Evolutionary conservation across 768 basidiomycete species (phyloP).

Genomic region (Trametes sanguinea): DNA sequence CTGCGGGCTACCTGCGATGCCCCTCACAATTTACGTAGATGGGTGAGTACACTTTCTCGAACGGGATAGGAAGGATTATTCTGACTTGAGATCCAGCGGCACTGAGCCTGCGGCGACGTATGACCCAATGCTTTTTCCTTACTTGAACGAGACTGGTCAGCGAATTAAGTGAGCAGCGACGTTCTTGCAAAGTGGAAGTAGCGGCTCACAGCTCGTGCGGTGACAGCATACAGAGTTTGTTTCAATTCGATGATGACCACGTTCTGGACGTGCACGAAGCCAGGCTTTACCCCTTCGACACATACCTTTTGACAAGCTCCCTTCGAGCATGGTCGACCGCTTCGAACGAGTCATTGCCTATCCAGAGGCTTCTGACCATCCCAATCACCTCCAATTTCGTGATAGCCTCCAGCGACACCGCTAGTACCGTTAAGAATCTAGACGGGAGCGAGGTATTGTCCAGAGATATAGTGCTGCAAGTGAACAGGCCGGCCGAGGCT

Average conservation of each 20-base stretch:
- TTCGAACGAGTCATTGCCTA: conserved; percentile 40
- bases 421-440: conserved; percentile 36
- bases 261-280: conserved; percentile 56
- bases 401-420: conserved; percentile 42
- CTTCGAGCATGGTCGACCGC: conserved; percentile 42
- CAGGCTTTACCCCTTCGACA: conserved; percentile 59
- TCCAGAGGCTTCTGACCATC: conserved; percentile 46
- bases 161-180: conserved; percentile 42
- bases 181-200: neutral
- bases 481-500: conserved; percentile 47
- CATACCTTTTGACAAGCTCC: conserved; percentile 50
- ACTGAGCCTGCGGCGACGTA: conserved; percentile 42
- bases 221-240: conserved; percentile 52
- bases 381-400: conserved; percentile 50
- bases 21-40: conserved; percentile 50
- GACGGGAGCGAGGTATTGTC: conserved; percentile 33
- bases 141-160: conserved; percentile 40
- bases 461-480: conserved; percentile 48
- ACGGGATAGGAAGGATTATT: too few relatives aligned
- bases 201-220: neutral
- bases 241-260: conserved; percentile 59
- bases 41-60: conserved; percentile 37
- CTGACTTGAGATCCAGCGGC: conserved; percentile 32
- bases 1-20: conserved; percentile 50
- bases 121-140: conserved; percentile 50